Conservation (phyloP, 176 grass and related monocot genomes). For the Bolboschoenus planiculmis region DNA sequence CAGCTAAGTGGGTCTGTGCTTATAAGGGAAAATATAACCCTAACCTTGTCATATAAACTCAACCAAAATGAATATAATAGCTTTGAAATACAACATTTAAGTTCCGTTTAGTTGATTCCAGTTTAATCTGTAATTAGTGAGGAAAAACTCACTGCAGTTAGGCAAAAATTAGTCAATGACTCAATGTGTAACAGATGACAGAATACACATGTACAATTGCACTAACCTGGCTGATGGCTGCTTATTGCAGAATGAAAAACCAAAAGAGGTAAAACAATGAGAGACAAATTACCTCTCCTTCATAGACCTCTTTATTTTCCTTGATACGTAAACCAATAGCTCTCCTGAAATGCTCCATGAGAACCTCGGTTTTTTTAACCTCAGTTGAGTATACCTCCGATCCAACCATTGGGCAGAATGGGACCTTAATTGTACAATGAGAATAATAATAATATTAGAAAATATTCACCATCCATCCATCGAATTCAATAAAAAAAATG, state of each 20-base stretch:
- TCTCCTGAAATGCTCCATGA: constrained; percentile 91
- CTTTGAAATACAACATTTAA: background rate
- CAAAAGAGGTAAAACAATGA: background rate
- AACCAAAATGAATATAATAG: background rate
- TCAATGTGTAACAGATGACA: no score
- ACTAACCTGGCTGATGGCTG: background rate
- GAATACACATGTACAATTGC: background rate
- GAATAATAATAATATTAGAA: background rate
- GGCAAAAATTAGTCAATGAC: background rate
- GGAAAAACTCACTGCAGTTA: background rate
- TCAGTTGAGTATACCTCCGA: constrained; percentile 95
- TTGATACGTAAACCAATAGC: constrained; percentile 93
- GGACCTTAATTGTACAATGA: constrained; percentile 41
- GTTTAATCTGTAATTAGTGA: background rate
- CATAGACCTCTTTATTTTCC: constrained; percentile 94
- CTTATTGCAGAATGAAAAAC: background rate
- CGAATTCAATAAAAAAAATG: background rate
- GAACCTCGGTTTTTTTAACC: constrained; percentile 96
- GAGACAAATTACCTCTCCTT: constrained; percentile 70
- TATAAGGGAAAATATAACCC: background rate
- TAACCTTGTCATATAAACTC: background rate
- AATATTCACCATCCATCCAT: background rate
- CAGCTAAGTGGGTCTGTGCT: background rate
- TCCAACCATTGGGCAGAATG: constrained; percentile 98
- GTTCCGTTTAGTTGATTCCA: background rate